Percentiles rank a stretch among this genome's conserved stretches.
These are phyloP conservation scores for Cordyceps javanica DNA, from an alignment of 2,329 filamentous ascomycete species.

Conservation along the genomic window DNA sequence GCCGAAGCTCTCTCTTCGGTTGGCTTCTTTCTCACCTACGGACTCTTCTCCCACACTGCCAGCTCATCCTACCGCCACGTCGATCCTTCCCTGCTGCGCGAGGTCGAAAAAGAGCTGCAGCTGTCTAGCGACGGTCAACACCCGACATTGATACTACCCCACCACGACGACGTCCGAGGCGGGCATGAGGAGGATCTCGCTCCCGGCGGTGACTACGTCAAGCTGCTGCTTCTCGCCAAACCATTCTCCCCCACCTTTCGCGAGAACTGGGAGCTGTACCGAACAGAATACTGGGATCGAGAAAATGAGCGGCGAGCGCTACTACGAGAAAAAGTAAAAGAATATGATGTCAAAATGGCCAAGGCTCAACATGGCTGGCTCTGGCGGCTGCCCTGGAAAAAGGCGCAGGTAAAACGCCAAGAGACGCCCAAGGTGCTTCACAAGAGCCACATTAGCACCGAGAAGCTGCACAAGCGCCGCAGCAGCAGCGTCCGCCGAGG, in stretches of 20 bases:
- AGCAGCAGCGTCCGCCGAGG: constrained; percentile 47
- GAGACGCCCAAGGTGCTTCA: constrained; percentile 32
- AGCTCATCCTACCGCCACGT: constrained; percentile 72
- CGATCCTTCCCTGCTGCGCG: constrained; percentile 55
- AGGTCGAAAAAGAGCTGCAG: constrained; percentile 54
- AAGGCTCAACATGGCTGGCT: constrained; percentile 66
- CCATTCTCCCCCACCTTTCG: constrained; percentile 91
- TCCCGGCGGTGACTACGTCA: constrained; percentile 84
- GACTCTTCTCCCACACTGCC: constrained; percentile 60
- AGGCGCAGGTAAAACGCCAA: constrained; percentile 25
- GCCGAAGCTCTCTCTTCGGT: constrained; percentile 67
- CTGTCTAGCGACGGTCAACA: constrained; percentile 36
- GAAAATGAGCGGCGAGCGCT: constrained; percentile 84
- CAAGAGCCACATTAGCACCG: constrained; percentile 35
- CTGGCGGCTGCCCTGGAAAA: constrained; percentile 76
- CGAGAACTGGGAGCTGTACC: constrained; percentile 94
- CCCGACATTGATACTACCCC: constrained; percentile 35
- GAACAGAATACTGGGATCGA: constrained; percentile 91
- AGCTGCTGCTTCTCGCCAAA: constrained; percentile 84
- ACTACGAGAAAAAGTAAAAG: constrained; percentile 63
- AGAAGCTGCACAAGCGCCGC: constrained; percentile 43
- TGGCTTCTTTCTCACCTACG: constrained; percentile 73
- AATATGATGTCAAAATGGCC: constrained; percentile 61
- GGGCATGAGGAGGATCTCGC: constrained; percentile 86
- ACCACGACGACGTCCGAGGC: constrained; percentile 54